Percentiles rank a stretch among this genome's conserved stretches.
Evolutionary conservation across 805 yeast species (phyloP).

Genomic region (Ogataea siamensis): DNA sequence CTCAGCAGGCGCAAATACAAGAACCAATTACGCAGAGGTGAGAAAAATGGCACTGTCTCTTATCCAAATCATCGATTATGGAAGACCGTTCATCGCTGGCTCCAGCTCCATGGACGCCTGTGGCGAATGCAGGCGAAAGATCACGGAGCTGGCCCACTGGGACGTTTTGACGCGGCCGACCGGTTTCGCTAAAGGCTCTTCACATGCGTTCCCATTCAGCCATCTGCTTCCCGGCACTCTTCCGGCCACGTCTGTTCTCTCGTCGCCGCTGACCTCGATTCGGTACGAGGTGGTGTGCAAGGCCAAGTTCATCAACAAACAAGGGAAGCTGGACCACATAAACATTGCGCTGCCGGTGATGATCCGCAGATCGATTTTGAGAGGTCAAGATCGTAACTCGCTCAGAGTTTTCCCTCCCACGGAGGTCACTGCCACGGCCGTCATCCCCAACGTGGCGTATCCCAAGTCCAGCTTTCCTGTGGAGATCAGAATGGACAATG

Average conservation of each 20-base stretch:
- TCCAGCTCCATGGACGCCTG: constrained; percentile 51
- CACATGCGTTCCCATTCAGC: constrained; percentile 89
- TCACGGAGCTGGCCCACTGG: constrained; percentile 80
- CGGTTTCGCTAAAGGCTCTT: constrained; percentile 56
- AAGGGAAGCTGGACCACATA: constrained; percentile 36
- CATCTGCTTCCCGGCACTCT: constrained; percentile 83
- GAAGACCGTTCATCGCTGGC: constrained; percentile 64
- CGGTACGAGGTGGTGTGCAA: constrained; percentile 75
- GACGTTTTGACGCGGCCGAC: constrained; percentile 64
- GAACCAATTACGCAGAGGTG: constrained; percentile 46
- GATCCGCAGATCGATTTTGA: constrained; percentile 70
- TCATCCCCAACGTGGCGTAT: constrained; percentile 82
- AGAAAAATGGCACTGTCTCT: constrained; percentile 61
- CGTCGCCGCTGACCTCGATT: constrained; percentile 48
- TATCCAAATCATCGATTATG: constrained; percentile 66
- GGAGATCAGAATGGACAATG: constrained; percentile 77
- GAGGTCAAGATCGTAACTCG: constrained; percentile 84
- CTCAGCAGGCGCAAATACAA: constrained; percentile 19
- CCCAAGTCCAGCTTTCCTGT: constrained; percentile 85
- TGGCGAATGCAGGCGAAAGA: constrained; percentile 51
- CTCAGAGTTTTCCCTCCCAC: constrained; percentile 95
- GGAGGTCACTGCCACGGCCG: constrained; percentile 80
- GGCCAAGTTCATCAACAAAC: constrained; percentile 40
- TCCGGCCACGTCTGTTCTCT: constrained; percentile 78
- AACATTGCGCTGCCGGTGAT: constrained; percentile 60